A percentile compares a stretch with the other conserved stretches of the same genome.
These are phyloP conservation scores for Trichoderma afroharzianum DNA, from an alignment of 2,329 filamentous ascomycete genomes.

Conservation along the genomic window DNA sequence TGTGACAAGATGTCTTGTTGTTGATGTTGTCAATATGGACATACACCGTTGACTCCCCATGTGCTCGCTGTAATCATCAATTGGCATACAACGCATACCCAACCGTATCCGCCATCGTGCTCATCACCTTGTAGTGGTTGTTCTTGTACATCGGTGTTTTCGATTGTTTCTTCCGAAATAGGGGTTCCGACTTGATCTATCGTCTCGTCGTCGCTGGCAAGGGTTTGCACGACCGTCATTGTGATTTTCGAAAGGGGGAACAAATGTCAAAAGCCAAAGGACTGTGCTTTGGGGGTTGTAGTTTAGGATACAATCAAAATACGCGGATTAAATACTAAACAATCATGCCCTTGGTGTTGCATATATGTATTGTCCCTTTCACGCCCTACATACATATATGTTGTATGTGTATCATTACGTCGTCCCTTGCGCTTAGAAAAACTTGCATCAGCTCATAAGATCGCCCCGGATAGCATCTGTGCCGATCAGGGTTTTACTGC, in stretches of 20 bases:
- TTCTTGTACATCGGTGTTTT: background rate
- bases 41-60: slow-evolving; percentile 39
- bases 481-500: background rate
- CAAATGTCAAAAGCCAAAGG: background rate
- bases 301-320: background rate
- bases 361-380: background rate
- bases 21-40: slow-evolving; percentile 36
- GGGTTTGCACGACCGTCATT: background rate
- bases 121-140: background rate
- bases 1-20: background rate
- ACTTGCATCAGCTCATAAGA: background rate
- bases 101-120: slow-evolving; percentile 51
- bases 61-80: slow-evolving; percentile 36
- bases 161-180: background rate
- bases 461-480: background rate
- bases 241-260: background rate
- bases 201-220: background rate
- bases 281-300: background rate
- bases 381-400: background rate
- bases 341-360: background rate
- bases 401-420: background rate
- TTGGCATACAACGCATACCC: slow-evolving; percentile 32
- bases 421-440: background rate
- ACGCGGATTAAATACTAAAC: background rate
- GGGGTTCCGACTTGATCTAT: background rate